A percentile compares a stretch with the other conserved stretches of the same genome.
Conservation (phyloP, 2,329 filamentous ascomycete species). For the Ceratocystiopsis brevicomis region DNA sequence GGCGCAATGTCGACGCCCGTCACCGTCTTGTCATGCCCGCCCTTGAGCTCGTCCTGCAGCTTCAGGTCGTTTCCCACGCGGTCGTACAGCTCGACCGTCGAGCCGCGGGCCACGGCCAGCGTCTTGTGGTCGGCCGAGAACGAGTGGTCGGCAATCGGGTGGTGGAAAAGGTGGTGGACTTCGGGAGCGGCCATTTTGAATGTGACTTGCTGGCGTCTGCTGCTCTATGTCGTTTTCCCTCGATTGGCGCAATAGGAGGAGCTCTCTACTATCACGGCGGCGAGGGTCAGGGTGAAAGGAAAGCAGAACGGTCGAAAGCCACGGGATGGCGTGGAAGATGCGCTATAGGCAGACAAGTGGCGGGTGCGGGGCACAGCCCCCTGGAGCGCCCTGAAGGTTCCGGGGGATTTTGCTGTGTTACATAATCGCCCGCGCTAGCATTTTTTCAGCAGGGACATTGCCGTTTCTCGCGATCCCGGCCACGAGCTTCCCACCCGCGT, state of each 20-base stretch:
- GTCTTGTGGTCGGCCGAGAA: constrained; percentile 85
- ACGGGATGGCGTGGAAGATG: constrained; percentile 3
- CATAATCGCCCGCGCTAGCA: too few relatives aligned
- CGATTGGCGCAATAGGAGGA: constrained; percentile 32
- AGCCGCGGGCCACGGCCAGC: constrained; percentile 81
- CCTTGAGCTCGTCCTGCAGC: constrained; percentile 74
- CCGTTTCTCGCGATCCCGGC: too few relatives aligned
- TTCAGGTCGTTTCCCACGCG: constrained; percentile 55
- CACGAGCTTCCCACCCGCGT: too few relatives aligned
- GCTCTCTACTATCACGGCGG: constrained; percentile 81
- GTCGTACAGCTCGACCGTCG: constrained; percentile 72
- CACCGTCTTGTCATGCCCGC: constrained; percentile 85
- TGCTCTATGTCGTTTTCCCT: too few relatives aligned
- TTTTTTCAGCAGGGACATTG: too few relatives aligned
- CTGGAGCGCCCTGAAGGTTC: too few relatives aligned
- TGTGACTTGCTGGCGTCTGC: too few relatives aligned
- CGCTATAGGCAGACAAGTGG: not conserved
- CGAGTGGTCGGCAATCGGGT: constrained; percentile 90
- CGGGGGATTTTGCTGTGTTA: too few relatives aligned
- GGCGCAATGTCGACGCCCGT: constrained; percentile 93
- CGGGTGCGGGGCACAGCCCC: too few relatives aligned
- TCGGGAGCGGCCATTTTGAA: constrained; percentile 61
- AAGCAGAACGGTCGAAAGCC: not conserved
- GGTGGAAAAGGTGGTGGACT: constrained; percentile 92
- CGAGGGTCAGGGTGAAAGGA: not conserved